Percentiles rank a stretch among this genome's conserved stretches.
Conservation (phyloP, 1,284 basidiomycete genomes). For the Cryptococcus sp. region DNA sequence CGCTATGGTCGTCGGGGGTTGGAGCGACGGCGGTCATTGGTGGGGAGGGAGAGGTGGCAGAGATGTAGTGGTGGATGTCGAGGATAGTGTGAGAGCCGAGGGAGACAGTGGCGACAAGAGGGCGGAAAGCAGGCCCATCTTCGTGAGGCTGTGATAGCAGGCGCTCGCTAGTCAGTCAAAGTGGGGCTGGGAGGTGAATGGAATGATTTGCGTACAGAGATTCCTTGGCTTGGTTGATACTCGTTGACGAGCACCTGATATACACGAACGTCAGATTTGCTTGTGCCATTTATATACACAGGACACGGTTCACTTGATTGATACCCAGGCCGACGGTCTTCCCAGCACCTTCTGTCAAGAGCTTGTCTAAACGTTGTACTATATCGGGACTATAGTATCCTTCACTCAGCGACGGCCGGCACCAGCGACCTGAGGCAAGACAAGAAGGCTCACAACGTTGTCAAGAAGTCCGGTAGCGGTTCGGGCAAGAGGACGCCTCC, state of each 20-base stretch:
- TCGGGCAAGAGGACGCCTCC: constrained; percentile 44
- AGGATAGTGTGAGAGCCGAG: constrained; percentile 79
- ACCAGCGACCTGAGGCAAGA: not conserved
- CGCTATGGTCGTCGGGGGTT: not conserved
- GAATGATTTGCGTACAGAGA: constrained; percentile 60
- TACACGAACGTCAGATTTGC: not conserved
- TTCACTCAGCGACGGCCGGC: constrained; percentile 4
- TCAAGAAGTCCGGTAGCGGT: constrained; percentile 39
- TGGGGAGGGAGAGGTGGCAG: constrained; percentile 40
- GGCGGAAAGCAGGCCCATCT: constrained; percentile 83
- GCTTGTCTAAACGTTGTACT: constrained; percentile 59
- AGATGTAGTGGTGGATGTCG: constrained; percentile 72
- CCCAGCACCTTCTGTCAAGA: constrained; percentile 54
- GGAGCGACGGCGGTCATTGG: constrained; percentile 33
- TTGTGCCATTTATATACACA: not conserved
- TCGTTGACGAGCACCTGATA: constrained; percentile 75
- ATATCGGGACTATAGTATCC: constrained; percentile 66
- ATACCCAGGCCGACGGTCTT: constrained; percentile 57
- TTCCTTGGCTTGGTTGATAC: constrained; percentile 87
- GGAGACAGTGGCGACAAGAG: constrained; percentile 84
- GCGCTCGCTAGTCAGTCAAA: not conserved
- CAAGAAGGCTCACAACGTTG: constrained; percentile 31
- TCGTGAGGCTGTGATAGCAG: constrained; percentile 71
- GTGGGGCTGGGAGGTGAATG: not conserved
- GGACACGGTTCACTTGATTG: constrained; percentile 55